phyloP scores from a whole-genome alignment of 768 basidiomycete species.

The Kwoniella sp. region DNA sequence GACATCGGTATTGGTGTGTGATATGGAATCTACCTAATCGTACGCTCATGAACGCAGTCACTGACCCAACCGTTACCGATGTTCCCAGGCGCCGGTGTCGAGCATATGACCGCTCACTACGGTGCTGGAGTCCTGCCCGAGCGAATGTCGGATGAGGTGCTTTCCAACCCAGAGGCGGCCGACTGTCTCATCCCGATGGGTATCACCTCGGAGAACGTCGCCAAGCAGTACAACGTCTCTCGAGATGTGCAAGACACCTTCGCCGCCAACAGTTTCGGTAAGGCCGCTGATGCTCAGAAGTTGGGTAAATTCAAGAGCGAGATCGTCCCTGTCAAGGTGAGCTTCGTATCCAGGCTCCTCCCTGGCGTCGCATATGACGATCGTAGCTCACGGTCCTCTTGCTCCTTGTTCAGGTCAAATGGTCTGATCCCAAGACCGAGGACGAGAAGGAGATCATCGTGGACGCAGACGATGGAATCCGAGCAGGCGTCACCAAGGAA shows the following conservation, averaged over 20 bases:
- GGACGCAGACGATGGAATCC: slow-evolving; percentile 82
- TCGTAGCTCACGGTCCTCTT: not conserved
- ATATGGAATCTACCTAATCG: not conserved
- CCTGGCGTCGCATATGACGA: not conserved
- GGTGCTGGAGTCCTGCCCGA: slow-evolving; percentile 59
- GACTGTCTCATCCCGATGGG: slow-evolving; percentile 73
- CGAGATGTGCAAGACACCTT: slow-evolving; percentile 86
- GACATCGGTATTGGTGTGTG: slow-evolving; percentile 76
- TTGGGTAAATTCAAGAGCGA: slow-evolving; percentile 79
- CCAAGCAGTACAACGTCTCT: slow-evolving; percentile 62
- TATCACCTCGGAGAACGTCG: slow-evolving; percentile 60
- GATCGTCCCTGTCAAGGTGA: slow-evolving; percentile 76
- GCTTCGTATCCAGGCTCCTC: slow-evolving; percentile 16
- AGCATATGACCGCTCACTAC: slow-evolving; percentile 59
- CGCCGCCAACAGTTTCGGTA: slow-evolving; percentile 81
- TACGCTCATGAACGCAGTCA: too few relatives aligned
- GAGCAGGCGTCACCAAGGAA: slow-evolving; percentile 77
- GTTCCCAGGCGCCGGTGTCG: slow-evolving; percentile 57
- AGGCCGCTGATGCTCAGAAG: slow-evolving; percentile 69
- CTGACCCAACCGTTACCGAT: not conserved
- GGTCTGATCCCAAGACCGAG: slow-evolving; percentile 59
- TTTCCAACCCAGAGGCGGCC: slow-evolving; percentile 63
- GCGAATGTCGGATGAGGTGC: slow-evolving; percentile 62
- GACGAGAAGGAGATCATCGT: slow-evolving; percentile 64
- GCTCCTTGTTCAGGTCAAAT: slow-evolving; percentile 58